Evolutionary conservation across 768 basidiomycete species (phyloP), one percentile per base, ranked within the genome.

Genomic region (Mycena rosella): DNA sequence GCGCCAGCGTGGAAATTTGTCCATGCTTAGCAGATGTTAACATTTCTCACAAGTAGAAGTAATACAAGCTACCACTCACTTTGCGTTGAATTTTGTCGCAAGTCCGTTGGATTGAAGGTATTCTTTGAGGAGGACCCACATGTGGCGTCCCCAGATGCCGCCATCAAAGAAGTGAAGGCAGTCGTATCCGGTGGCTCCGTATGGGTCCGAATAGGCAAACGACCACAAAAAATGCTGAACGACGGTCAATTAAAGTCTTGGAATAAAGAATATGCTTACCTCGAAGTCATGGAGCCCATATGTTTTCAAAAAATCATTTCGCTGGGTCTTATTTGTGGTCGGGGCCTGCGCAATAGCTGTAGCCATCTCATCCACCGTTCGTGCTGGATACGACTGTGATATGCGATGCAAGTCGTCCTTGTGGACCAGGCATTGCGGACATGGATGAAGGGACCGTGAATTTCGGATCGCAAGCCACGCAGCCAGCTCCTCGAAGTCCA

Each of bases 261-360:
- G 1, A 27, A 29, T 3, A 29, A 2, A 49, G 29, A 34, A 56
- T n/a, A 22, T 5, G 15, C 57, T 30, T 26, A 69, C 67, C 44
- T 60, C 24, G 13, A 69, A 69, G 49, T 60, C 49, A 42, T 69
- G 67, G 10, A 69, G 67, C 18, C 67, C 67, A 6, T 59, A 60
- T n/a, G 38, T 2, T n/a, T 60, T 63, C 5, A 69, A 36, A 45
- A 47, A 27, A 32, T 69, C 58, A 5, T 63, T 45, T 22, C 67
- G 67, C 4, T 38, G 49, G 2, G 62, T 60, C 48, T 69, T 20
- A 24, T 13, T 20, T 14, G 13, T 0, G 44, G 62, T 40, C 4
- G 38, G 38, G 2, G 67, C 67, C 0, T 24, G 3, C 2, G 22
- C 18, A 24, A 64, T 4, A 40, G 14, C 38, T 3, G 38, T 18